Evolutionary conservation across 1,139 yeast genomes (phyloP).

Genomic region (Taphrina sp.): DNA sequence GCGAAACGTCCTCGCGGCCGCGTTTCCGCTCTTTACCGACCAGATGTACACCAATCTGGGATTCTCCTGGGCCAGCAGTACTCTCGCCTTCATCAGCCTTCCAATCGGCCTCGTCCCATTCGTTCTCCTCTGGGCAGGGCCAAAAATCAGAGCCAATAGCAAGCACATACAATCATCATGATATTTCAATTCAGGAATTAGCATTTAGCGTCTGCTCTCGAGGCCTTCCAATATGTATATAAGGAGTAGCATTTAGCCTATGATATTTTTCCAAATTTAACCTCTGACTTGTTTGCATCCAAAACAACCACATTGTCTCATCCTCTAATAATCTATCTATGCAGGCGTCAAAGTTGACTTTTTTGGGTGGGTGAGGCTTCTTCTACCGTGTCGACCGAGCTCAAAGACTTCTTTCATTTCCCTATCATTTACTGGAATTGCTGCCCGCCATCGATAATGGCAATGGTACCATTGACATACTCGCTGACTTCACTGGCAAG

Average conservation of each 20-base stretch:
- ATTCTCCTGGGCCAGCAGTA: constrained; percentile 60
- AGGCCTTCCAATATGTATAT: too few relatives aligned
- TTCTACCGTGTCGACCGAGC: too few relatives aligned
- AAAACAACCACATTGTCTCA: too few relatives aligned
- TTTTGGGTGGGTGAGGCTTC: too few relatives aligned
- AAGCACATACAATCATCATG: too few relatives aligned
- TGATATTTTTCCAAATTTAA: too few relatives aligned
- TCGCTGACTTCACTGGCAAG: constrained; percentile 63
- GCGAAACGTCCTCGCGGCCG: constrained; percentile 70
- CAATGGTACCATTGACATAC: constrained; percentile 65
- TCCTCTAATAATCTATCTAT: too few relatives aligned
- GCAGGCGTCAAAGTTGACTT: too few relatives aligned
- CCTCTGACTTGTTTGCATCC: too few relatives aligned
- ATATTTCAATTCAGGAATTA: too few relatives aligned
- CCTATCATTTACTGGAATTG: constrained; percentile 12
- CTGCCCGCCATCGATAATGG: constrained; percentile 66
- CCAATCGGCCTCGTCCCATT: constrained; percentile 67
- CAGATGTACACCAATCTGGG: constrained; percentile 58
- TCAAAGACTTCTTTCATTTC: not conserved
- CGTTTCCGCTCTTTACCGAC: constrained; percentile 69
- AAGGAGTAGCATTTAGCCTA: too few relatives aligned
- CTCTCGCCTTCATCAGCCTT: constrained; percentile 57
- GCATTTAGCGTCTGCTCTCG: too few relatives aligned
- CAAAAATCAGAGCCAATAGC: constrained; percentile 10
- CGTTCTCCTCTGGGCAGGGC: constrained; percentile 54